phyloP scores from a whole-genome alignment of 2,329 filamentous ascomycete genomes.

The Tolypocladium album region DNA sequence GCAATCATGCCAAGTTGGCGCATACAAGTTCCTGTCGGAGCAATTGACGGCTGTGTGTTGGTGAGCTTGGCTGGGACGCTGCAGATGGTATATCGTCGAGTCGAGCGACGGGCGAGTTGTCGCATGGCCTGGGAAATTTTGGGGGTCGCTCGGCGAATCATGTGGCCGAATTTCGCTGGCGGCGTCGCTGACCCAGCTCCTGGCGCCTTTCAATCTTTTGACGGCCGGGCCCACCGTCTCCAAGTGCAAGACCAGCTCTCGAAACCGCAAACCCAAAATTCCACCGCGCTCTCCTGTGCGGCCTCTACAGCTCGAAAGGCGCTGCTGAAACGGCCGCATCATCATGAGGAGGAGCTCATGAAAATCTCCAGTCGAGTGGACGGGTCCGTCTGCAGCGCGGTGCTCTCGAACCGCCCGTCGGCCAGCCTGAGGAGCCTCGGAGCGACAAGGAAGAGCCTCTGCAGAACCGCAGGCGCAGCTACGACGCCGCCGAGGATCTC shows the following conservation, averaged over 20 bases:
- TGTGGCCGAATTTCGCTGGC: conserved; percentile 6
- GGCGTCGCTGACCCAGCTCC: background rate
- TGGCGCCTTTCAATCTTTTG: background rate
- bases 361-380: conserved; percentile 49
- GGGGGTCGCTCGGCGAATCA: conserved; percentile 10
- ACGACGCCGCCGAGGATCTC: conserved; percentile 6
- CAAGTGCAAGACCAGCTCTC: background rate
- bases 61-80: background rate
- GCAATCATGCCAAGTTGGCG: background rate
- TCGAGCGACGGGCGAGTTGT: background rate
- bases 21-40: background rate
- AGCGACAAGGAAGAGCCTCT: conserved; percentile 14
- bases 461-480: conserved; percentile 9
- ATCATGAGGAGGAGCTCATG: conserved; percentile 48
- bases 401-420: conserved; percentile 35
- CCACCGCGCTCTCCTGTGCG: background rate
- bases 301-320: background rate
- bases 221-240: background rate
- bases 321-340: conserved; percentile 6
- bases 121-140: conserved; percentile 7
- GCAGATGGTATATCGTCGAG: background rate
- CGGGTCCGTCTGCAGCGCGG: conserved; percentile 47
- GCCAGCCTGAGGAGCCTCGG: conserved; percentile 11
- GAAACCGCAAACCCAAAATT: background rate
- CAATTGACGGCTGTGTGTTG: background rate